phyloP scores from a whole-genome alignment of 108 stramenopile species.

The Craspedostauros australis region DNA sequence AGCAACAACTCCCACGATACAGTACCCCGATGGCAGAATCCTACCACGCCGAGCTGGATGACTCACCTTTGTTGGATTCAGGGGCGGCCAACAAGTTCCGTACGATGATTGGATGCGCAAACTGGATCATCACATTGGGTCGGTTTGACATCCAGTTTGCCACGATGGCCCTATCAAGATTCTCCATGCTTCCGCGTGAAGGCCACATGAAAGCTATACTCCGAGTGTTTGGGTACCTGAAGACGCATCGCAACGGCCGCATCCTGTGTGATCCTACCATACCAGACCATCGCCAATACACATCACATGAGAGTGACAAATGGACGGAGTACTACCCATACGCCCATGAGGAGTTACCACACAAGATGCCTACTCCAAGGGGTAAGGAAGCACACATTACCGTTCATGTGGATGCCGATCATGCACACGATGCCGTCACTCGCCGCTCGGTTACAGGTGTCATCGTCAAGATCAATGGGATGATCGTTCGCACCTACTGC shows the following conservation, averaged over 20 bases:
- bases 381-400: slow-evolving; percentile 20
- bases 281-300: no score
- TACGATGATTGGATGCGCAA: slow-evolving; percentile 4
- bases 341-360: slow-evolving; percentile 7
- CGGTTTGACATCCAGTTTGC: slow-evolving; percentile 32
- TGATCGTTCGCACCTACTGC: slow-evolving; percentile 35
- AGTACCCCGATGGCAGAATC: slow-evolving; percentile 4
- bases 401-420: slow-evolving; percentile 47
- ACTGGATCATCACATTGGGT: slow-evolving; percentile 27
- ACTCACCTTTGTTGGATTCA: background rate
- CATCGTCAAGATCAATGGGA: slow-evolving; percentile 42
- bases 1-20: slow-evolving; percentile 9
- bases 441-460: slow-evolving; percentile 47
- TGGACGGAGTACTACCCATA: slow-evolving; percentile 10
- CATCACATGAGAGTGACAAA: background rate
- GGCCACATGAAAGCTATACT: slow-evolving; percentile 15
- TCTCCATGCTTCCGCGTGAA: no score
- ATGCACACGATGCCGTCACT: slow-evolving; percentile 40
- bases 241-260: slow-evolving; percentile 9
- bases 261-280: slow-evolving; percentile 1
- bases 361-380: slow-evolving; percentile 16
- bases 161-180: slow-evolving; percentile 10
- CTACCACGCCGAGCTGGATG: slow-evolving; percentile 29
- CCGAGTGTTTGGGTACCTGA: slow-evolving; percentile 22
- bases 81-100: slow-evolving; percentile 2